phyloP scores from a whole-genome alignment of 345 rosid species.

The Rhodomyrtus tomentosa region DNA sequence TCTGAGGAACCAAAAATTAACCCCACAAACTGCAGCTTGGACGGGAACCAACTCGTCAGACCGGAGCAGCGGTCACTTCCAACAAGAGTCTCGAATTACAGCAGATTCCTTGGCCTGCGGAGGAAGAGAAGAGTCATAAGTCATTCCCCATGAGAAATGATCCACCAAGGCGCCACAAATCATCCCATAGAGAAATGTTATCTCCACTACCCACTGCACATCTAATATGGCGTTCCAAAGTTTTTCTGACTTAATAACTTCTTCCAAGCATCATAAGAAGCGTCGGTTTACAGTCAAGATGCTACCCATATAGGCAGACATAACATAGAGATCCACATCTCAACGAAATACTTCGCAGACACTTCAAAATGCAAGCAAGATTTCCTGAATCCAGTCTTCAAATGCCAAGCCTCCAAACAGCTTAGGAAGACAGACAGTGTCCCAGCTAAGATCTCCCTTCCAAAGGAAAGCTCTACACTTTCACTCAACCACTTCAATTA shows the following conservation, averaged over 20 bases:
- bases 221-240: background rate
- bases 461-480: background rate
- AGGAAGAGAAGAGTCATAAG: background rate
- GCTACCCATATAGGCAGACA: background rate
- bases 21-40: background rate
- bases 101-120: background rate
- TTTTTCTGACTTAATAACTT: accelerated
- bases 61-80: background rate
- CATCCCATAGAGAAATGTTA: background rate
- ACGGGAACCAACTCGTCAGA: background rate
- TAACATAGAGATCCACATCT: background rate
- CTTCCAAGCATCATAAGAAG: background rate
- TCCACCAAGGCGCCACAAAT: background rate
- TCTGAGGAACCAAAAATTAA: background rate
- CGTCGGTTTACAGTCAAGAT: background rate
- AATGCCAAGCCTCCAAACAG: background rate
- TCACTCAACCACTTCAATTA: background rate
- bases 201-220: background rate
- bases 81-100: accelerated
- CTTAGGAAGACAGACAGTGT: background rate
- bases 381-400: background rate
- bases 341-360: background rate
- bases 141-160: background rate
- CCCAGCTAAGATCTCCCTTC: background rate
- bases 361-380: background rate